Conservation (phyloP, 1,139 yeast species). For the Yamadazyma conglobata region DNA sequence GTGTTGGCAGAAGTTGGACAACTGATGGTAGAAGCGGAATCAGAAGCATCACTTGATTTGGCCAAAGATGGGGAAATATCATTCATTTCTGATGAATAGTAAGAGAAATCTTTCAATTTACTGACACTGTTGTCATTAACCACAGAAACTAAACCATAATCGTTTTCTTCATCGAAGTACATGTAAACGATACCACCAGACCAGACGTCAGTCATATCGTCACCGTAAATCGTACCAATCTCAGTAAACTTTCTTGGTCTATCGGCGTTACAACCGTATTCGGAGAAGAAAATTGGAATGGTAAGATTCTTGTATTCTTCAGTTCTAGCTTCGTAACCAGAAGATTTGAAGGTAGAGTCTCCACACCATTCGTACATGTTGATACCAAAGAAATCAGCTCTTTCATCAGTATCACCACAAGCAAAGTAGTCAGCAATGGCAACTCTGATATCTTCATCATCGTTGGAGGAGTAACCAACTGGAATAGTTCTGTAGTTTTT, state of each 20-base stretch:
- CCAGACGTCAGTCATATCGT: constrained; percentile 76
- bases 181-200: constrained; percentile 90
- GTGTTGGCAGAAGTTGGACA: constrained; percentile 52
- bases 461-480: constrained; percentile 88
- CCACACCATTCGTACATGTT: constrained; percentile 99
- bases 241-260: constrained; percentile 71
- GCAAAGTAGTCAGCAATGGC: constrained; percentile 77
- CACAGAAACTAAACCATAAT: constrained; percentile 73
- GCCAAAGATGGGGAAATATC: constrained; percentile 46
- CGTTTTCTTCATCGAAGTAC: constrained; percentile 80
- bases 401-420: constrained; percentile 64
- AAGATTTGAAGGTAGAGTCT: constrained; percentile 50
- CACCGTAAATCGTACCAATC: constrained; percentile 57
- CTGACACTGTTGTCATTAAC: constrained; percentile 30
- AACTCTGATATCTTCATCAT: constrained; percentile 68
- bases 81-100: constrained; percentile 57
- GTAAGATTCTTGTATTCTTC: constrained; percentile 66
- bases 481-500: constrained; percentile 72
- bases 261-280: constrained; percentile 80
- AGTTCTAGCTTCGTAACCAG: constrained; percentile 78
- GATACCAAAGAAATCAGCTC: constrained; percentile 89
- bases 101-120: constrained; percentile 45
- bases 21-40: constrained; percentile 24
- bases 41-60: constrained; percentile 22
- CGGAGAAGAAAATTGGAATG: constrained; percentile 84